Conservation (phyloP, 1,284 basidiomycete species). For the Microbotryomycetes sp. region DNA sequence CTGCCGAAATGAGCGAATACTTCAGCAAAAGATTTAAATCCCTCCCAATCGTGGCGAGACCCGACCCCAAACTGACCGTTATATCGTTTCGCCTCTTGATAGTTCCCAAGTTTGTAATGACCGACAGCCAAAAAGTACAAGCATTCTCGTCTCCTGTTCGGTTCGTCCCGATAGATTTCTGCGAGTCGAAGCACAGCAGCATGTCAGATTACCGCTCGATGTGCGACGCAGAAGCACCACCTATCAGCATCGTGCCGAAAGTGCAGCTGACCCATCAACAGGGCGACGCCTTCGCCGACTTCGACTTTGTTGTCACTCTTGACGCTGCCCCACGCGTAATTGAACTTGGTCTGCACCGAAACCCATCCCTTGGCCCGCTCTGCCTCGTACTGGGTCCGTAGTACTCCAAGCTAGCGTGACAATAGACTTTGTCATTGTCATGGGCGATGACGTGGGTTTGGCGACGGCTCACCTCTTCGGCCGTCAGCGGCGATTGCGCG, state of each 20-base stretch:
- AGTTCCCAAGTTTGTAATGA: constrained; percentile 95
- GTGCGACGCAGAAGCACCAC: neutral
- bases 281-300: constrained; percentile 80
- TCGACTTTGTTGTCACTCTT: constrained; percentile 75
- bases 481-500: constrained; percentile 21
- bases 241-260: constrained; percentile 2
- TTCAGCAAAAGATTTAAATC: neutral
- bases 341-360: constrained; percentile 95
- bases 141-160: constrained; percentile 83
- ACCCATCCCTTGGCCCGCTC: constrained; percentile 59
- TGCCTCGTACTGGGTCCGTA: constrained; percentile 22
- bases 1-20: constrained; percentile 45
- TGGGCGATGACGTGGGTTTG: neutral
- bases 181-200: constrained; percentile 4
- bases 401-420: constrained; percentile 24
- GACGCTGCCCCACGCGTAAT: constrained; percentile 85
- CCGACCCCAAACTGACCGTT: constrained; percentile 79
- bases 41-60: neutral
- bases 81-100: constrained; percentile 84
- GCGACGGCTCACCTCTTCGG: constrained; percentile 6
- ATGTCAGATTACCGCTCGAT: neutral
- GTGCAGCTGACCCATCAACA: constrained; percentile 77
- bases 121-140: constrained; percentile 95
- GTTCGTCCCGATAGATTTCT: constrained; percentile 91
- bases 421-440: neutral